Evolutionary conservation across 2,329 filamentous ascomycete species (phyloP).

Genomic region (Stemphylium vesicarium): DNA sequence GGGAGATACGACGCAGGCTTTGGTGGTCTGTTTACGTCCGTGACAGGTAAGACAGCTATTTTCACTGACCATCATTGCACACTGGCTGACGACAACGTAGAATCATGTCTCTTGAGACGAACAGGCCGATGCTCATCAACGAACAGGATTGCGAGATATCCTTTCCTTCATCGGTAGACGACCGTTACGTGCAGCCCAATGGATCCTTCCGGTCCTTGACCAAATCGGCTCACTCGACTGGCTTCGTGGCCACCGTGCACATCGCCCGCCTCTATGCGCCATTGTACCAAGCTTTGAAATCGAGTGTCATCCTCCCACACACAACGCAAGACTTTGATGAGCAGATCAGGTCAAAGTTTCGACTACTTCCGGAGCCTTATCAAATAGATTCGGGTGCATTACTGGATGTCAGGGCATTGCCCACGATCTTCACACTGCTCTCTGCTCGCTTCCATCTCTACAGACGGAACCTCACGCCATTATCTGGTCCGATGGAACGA

Average conservation of each 20-base stretch:
- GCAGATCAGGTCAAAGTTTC: slow-evolving; percentile 77
- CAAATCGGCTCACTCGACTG: slow-evolving; percentile 62
- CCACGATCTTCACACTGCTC: slow-evolving; percentile 78
- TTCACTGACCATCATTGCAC: background rate
- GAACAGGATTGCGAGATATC: slow-evolving; percentile 87
- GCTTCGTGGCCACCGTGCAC: slow-evolving; percentile 79
- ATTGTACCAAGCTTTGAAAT: slow-evolving; percentile 72
- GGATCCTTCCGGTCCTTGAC: slow-evolving; percentile 51
- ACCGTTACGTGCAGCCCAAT: slow-evolving; percentile 71
- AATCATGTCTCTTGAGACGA: slow-evolving; percentile 78
- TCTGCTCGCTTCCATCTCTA: slow-evolving; percentile 85
- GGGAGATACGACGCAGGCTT: slow-evolving; percentile 82
- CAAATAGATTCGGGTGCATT: slow-evolving; percentile 69
- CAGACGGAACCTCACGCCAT: slow-evolving; percentile 82
- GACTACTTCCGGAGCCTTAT: slow-evolving; percentile 76
- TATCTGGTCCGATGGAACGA: slow-evolving; percentile 70
- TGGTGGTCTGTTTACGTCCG: slow-evolving; percentile 96
- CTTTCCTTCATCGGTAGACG: slow-evolving; percentile 80
- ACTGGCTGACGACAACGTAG: slow-evolving; percentile 52
- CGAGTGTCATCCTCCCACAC: slow-evolving; percentile 65
- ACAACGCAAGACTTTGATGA: slow-evolving; percentile 80
- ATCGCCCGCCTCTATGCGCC: slow-evolving; percentile 79
- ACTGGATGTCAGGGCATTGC: slow-evolving; percentile 75
- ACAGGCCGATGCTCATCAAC: slow-evolving; percentile 80
- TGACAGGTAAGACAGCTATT: slow-evolving; percentile 68